phyloP scores from a whole-genome alignment of 208 protist species.

The Vickermania spadyakhi region DNA sequence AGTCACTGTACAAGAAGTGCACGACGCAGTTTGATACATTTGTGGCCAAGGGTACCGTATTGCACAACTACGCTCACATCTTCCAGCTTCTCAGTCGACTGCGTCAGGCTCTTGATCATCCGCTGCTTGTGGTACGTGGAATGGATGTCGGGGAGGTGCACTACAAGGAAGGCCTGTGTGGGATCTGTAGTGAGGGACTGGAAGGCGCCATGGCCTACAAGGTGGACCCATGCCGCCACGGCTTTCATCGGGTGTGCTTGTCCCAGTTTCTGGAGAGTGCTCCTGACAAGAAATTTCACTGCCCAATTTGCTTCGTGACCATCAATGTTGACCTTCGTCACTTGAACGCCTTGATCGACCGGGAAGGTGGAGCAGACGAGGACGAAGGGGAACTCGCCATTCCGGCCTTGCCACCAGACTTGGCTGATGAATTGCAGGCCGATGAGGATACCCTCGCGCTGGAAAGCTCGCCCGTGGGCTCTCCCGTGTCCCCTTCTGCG shows the following conservation, averaged over 20 bases:
- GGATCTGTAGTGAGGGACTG: constrained; percentile 71
- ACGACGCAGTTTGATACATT: constrained; percentile 88
- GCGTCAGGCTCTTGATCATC: constrained; percentile 88
- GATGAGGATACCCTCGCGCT: constrained; percentile 10
- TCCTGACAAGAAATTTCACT: constrained; percentile 64
- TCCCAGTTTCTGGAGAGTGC: constrained; percentile 80
- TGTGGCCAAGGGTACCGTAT: constrained; percentile 80
- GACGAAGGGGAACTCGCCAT: constrained; percentile 51
- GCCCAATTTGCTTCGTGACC: constrained; percentile 76
- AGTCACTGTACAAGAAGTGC: constrained; percentile 88
- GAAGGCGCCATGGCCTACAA: constrained; percentile 37
- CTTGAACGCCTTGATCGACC: no score
- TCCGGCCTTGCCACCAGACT: constrained; percentile 64
- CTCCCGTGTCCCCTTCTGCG: neutral
- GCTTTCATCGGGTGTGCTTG: constrained; percentile 80
- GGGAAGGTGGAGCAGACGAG: constrained; percentile 11
- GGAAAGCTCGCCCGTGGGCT: neutral
- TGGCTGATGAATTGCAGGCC: constrained; percentile 24
- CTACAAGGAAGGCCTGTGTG: constrained; percentile 69
- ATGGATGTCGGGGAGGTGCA: constrained; percentile 54
- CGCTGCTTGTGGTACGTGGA: constrained; percentile 67
- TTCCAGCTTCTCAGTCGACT: constrained; percentile 91
- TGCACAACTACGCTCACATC: constrained; percentile 94
- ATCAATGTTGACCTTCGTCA: constrained; percentile 84
- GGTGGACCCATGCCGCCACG: constrained; percentile 70